phyloP scores from a whole-genome alignment of 2,329 filamentous ascomycete genomes.

The Diaporthe sp. region DNA sequence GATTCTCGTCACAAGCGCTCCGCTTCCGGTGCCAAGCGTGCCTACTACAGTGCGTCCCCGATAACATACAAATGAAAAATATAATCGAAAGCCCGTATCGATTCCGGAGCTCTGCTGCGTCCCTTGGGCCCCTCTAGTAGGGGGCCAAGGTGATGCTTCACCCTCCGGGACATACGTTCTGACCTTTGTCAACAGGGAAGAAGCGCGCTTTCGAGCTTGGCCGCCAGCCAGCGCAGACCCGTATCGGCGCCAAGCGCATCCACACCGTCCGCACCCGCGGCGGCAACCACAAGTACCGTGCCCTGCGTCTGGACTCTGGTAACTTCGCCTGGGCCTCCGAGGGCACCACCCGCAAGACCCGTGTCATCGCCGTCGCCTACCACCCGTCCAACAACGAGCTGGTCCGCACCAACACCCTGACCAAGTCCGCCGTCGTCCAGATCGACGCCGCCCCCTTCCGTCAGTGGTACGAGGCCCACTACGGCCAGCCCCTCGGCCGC shows the following conservation, averaged over 20 bases:
- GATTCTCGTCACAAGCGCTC: slow-evolving; percentile 99
- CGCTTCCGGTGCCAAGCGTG: slow-evolving; percentile 97
- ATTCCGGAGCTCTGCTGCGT: slow-evolving; percentile 45
- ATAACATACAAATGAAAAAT: slow-evolving; percentile 62
- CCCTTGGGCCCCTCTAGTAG: background rate
- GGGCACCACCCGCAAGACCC: slow-evolving; percentile 98
- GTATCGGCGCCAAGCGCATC: slow-evolving; percentile 81
- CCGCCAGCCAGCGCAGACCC: slow-evolving; percentile 99
- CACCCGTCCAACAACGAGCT: slow-evolving; percentile 99
- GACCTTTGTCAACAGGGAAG: slow-evolving; percentile 85
- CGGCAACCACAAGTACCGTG: slow-evolving; percentile 99
- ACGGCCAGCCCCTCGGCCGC: slow-evolving; percentile 90
- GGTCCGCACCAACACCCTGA: slow-evolving; percentile 99
- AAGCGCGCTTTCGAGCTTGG: slow-evolving; percentile 99
- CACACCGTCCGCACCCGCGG: slow-evolving; percentile 63
- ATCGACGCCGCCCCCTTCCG: slow-evolving; percentile 98
- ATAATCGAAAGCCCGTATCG: slow-evolving; percentile 78
- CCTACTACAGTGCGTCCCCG: slow-evolving; percentile 84
- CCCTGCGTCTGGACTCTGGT: slow-evolving; percentile 96
- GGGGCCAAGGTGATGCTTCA: background rate
- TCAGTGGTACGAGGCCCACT: slow-evolving; percentile 99
- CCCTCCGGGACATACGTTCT: slow-evolving; percentile 74
- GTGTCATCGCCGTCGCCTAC: slow-evolving; percentile 98
- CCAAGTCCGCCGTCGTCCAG: slow-evolving; percentile 98
- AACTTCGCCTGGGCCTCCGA: slow-evolving; percentile 99